phyloP scores from a whole-genome alignment of 163 green algal genomes.

The Scenedesmus sp. region DNA sequence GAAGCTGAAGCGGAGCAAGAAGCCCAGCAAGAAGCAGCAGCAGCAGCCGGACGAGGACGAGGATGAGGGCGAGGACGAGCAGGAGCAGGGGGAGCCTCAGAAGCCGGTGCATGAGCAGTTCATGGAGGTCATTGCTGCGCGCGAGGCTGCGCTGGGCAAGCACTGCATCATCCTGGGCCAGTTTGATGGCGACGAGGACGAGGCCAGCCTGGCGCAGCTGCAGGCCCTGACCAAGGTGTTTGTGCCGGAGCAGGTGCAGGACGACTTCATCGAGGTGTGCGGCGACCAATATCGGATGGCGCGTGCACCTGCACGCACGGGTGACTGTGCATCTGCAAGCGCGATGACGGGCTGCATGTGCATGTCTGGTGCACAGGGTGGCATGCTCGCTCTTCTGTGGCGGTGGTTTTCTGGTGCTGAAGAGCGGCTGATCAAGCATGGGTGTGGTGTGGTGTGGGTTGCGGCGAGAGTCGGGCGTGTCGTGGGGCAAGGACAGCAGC shows the following conservation, averaged over 20 bases:
- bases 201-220: constrained; percentile 40
- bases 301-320: too few species aligned
- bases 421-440: too few species aligned
- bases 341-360: too few species aligned
- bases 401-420: too few species aligned
- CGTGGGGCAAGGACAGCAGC: too few species aligned
- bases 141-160: constrained; percentile 21
- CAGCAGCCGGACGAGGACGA: not conserved
- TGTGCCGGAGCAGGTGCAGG: constrained; percentile 45
- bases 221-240: constrained; percentile 25
- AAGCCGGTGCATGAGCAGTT: constrained; percentile 22
- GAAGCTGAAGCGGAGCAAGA: too few species aligned
- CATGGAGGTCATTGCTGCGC: constrained; percentile 1
- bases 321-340: too few species aligned
- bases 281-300: too few species aligned
- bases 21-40: constrained; percentile 35
- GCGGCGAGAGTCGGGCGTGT: too few species aligned
- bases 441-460: too few species aligned
- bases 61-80: not conserved
- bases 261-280: constrained; percentile 22
- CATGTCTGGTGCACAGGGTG: too few species aligned
- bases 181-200: constrained; percentile 41
- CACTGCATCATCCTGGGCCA: constrained; percentile 34
- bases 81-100: not conserved
- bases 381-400: too few species aligned